Evolutionary conservation across 129 eudicot genomes (phyloP).

Genomic region (Dittrichia graveolens): DNA sequence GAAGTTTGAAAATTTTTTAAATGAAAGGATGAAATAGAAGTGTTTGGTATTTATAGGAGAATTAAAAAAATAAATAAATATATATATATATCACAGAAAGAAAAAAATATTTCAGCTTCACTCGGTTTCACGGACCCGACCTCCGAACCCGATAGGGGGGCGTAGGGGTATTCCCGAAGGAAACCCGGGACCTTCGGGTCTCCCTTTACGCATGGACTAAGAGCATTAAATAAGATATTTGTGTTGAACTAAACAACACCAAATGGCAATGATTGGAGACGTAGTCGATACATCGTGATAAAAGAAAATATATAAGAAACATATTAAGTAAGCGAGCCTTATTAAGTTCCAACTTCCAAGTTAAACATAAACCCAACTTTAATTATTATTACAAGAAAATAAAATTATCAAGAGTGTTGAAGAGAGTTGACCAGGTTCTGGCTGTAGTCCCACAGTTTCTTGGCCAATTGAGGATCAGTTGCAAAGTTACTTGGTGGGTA

Average conservation of each 20-base stretch:
- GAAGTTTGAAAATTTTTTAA: no score
- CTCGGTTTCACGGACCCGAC: no score
- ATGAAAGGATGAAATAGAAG: no score
- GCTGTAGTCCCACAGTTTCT: constrained; percentile 88
- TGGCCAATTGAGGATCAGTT: constrained; percentile 58
- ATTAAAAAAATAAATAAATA: no score
- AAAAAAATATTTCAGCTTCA: no score
- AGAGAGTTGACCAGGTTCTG: constrained; percentile 58
- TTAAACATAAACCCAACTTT: constrained; percentile 13
- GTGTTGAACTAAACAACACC: background rate
- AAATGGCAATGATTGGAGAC: background rate
- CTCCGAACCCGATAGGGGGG: no score
- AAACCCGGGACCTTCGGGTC: no score
- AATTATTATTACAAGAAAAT: background rate
- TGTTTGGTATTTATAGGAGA: no score
- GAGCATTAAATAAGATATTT: background rate
- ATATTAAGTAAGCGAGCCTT: background rate
- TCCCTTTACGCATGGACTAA: no score
- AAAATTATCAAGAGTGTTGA: constrained; percentile 10
- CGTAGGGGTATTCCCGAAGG: no score
- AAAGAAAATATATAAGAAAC: no score
- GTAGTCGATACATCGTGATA: background rate
- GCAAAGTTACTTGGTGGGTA: constrained; percentile 54
- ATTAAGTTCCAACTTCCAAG: background rate
- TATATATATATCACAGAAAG: no score